Evolutionary conservation across 2,329 filamentous ascomycete species (phyloP).

Genomic region (Hortaea werneckii): DNA sequence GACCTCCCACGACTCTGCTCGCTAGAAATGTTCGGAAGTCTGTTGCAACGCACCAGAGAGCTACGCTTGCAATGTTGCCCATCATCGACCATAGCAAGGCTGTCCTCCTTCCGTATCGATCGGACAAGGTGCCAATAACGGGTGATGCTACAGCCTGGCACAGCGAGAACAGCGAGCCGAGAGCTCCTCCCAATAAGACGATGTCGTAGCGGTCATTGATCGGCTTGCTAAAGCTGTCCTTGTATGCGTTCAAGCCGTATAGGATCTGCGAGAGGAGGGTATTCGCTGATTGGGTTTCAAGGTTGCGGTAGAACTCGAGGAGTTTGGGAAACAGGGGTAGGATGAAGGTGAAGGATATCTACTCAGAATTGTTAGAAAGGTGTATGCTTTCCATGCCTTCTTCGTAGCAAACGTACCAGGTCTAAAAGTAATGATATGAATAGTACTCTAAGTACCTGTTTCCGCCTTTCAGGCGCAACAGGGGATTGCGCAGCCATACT

Average conservation of each 20-base stretch:
- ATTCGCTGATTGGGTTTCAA: constrained; percentile 50
- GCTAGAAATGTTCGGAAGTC: constrained; percentile 94
- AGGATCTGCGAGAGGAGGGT: constrained; percentile 73
- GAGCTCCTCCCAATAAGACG: constrained; percentile 81
- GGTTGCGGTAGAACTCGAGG: constrained; percentile 88
- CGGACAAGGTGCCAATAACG: constrained; percentile 78
- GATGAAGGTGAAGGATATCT: constrained; percentile 99
- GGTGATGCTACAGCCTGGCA: constrained; percentile 89
- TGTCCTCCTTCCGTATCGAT: constrained; percentile 75
- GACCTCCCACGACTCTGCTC: constrained; percentile 80
- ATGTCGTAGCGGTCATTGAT: constrained; percentile 97
- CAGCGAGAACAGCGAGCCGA: constrained; percentile 87
- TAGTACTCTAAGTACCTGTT: constrained; percentile 74
- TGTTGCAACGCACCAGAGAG: constrained; percentile 85
- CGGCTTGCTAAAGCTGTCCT: constrained; percentile 79
- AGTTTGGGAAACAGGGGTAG: constrained; percentile 91
- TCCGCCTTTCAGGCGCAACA: constrained; percentile 41
- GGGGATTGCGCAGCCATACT: constrained; percentile 6
- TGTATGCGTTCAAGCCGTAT: constrained; percentile 82
- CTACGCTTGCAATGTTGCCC: constrained; percentile 85
- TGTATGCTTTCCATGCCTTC: background rate
- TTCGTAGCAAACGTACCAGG: constrained; percentile 47
- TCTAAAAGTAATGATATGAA: constrained; percentile 85
- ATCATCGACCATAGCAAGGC: constrained; percentile 85
- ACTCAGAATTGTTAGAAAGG: background rate